These are phyloP conservation scores for Pythium rhizo-oryzae DNA, from an alignment of 352 stramenopile genomes.

Conservation along the genomic window DNA sequence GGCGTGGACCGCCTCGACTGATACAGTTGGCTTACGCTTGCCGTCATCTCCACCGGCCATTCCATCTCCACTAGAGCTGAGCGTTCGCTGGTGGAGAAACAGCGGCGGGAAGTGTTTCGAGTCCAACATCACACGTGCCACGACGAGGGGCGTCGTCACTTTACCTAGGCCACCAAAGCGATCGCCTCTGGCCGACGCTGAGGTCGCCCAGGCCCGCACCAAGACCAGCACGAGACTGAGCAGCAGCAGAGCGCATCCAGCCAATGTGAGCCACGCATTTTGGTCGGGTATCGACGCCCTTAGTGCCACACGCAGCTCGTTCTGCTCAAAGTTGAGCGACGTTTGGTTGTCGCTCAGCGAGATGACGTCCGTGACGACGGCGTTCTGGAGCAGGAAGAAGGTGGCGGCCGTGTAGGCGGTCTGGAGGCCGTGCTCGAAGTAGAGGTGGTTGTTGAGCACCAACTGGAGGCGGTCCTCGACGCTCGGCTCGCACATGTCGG, in stretches of 20 bases:
- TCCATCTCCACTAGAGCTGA: too few species aligned
- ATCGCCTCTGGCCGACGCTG: too few species aligned
- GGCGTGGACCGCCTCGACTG: too few species aligned
- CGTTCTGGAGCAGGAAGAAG: constrained; percentile 14
- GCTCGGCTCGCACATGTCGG: too few species aligned
- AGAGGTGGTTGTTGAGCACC: constrained; percentile 13
- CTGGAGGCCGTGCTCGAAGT: constrained; percentile 12
- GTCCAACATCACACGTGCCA: constrained; percentile 4
- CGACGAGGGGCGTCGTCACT: background rate
- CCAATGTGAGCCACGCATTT: constrained; percentile 5
- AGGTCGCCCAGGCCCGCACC: too few species aligned
- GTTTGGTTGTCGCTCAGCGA: background rate
- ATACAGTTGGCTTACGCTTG: too few species aligned
- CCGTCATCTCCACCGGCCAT: too few species aligned
- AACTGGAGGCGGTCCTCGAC: background rate
- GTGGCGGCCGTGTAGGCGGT: too few species aligned
- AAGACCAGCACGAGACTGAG: background rate
- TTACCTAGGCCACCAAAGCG: background rate
- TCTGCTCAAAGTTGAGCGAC: background rate
- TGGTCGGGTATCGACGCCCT: background rate
- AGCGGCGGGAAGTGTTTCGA: background rate
- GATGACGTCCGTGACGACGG: background rate
- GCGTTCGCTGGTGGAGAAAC: background rate
- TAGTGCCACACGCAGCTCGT: background rate
- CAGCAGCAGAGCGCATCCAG: constrained; percentile 3